Evolutionary conservation across 1,284 basidiomycete genomes (phyloP).

Genomic region (Wallemia ichthyophaga): DNA sequence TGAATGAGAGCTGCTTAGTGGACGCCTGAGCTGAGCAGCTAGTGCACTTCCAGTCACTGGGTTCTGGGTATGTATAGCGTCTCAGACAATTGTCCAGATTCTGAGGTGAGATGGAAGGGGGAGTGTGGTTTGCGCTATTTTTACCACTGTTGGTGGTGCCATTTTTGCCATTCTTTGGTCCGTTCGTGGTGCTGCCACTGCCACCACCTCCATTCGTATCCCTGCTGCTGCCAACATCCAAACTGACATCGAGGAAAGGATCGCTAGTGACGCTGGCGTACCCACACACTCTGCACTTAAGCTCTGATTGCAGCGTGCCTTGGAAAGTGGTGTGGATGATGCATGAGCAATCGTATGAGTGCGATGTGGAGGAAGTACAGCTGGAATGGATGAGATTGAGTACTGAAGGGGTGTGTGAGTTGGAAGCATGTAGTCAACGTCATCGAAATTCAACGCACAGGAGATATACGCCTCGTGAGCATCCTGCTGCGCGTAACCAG

Average conservation of each 20-base stretch:
- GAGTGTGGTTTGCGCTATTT: not conserved
- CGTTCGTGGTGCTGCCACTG: not conserved
- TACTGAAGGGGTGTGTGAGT: constrained; percentile 34
- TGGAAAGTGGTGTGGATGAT: constrained; percentile 74
- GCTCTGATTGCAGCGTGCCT: constrained; percentile 60
- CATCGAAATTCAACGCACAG: not conserved
- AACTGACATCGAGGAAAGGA: constrained; percentile 67
- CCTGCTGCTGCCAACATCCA: constrained; percentile 33
- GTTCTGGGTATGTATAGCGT: not conserved
- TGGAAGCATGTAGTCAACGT: not conserved
- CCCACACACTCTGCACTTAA: constrained; percentile 45
- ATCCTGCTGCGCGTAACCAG: constrained; percentile 78
- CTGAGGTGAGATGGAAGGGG: not conserved
- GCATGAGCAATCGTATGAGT: constrained; percentile 35
- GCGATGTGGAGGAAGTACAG: constrained; percentile 30
- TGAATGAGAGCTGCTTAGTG: constrained; percentile 54
- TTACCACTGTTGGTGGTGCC: not conserved
- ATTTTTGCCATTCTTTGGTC: not conserved
- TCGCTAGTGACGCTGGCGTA: constrained; percentile 51
- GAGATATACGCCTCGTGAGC: constrained; percentile 34
- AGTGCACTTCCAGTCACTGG: not conserved
- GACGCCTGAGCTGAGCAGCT: constrained; percentile 23
- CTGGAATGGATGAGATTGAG: constrained; percentile 59
- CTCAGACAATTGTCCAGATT: not conserved
- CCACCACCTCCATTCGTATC: constrained; percentile 16